These are phyloP conservation scores for Stachybotrys echinatus DNA, from an alignment of 2,329 filamentous ascomycete genomes.

Conservation along the genomic window DNA sequence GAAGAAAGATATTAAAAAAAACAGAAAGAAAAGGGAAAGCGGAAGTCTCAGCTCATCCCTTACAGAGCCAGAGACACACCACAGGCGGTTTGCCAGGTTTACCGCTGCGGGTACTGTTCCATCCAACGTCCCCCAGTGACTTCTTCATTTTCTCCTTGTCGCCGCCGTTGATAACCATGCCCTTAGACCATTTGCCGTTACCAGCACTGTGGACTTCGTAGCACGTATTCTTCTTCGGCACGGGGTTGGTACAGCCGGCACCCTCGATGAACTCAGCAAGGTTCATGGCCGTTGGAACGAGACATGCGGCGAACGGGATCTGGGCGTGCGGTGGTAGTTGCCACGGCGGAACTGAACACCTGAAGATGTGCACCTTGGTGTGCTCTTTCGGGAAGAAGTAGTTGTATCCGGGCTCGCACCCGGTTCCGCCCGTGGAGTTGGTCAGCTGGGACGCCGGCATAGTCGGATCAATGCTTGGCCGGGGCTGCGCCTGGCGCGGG, in stretches of 20 bases:
- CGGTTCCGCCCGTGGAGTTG: constrained; percentile 52
- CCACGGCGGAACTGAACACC: constrained; percentile 47
- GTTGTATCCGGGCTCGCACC: constrained; percentile 58
- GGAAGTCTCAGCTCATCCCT: constrained; percentile 28
- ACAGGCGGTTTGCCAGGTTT: constrained; percentile 43
- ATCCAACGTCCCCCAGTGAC: constrained; percentile 52
- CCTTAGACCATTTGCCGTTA: constrained; percentile 55
- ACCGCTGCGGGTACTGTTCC: constrained; percentile 48
- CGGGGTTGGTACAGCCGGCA: constrained; percentile 49
- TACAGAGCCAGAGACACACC: constrained; percentile 57
- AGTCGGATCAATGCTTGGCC: constrained; percentile 35
- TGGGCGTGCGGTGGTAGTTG: constrained; percentile 34
- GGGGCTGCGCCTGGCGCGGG: constrained; percentile 33
- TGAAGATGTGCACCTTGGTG: constrained; percentile 56
- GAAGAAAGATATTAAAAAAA: too few species aligned
- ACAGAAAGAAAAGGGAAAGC: background rate
- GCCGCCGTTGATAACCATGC: constrained; percentile 44
- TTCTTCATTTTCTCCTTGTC: constrained; percentile 41
- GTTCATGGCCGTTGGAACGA: constrained; percentile 47
- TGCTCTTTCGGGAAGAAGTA: constrained; percentile 55
- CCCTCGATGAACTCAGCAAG: constrained; percentile 53
- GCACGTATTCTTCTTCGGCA: constrained; percentile 48
- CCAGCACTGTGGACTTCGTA: constrained; percentile 51
- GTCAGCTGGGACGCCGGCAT: constrained; percentile 50
- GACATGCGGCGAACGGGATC: constrained; percentile 42